A percentile compares a stretch with the other conserved stretches of the same genome.
phyloP scores from a whole-genome alignment of 306 rosid genomes.

The Gastrolobium bilobum region DNA sequence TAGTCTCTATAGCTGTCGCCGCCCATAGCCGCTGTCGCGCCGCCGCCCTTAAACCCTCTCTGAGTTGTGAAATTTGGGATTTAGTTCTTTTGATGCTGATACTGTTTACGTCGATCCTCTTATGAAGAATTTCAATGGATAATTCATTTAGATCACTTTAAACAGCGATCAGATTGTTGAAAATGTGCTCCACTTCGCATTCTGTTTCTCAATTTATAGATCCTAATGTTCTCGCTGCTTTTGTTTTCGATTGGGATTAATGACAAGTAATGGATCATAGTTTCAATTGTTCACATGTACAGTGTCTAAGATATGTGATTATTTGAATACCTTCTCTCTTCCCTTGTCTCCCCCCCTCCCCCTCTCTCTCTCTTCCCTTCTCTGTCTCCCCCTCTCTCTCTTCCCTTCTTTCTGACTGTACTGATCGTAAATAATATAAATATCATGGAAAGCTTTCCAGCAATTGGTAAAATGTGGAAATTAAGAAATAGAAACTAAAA shows the following conservation, averaged over 20 bases:
- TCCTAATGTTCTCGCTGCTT: neutral
- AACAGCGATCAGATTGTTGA: neutral
- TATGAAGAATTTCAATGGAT: neutral
- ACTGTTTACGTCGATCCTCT: conserved; percentile 37
- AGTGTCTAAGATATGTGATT: conserved; percentile 41
- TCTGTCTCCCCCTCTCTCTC: too few relatives aligned
- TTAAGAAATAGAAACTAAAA: too few relatives aligned
- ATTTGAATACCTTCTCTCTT: too few relatives aligned
- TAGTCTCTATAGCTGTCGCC: too few relatives aligned
- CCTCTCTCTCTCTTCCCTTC: too few relatives aligned
- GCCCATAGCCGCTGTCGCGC: too few relatives aligned
- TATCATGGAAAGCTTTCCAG: too few relatives aligned
- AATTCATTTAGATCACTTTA: conserved; percentile 24
- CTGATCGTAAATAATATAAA: too few relatives aligned
- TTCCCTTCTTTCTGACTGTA: too few relatives aligned
- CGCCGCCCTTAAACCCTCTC: conserved; percentile 28
- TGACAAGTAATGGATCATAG: neutral
- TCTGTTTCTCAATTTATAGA: conserved; percentile 37
- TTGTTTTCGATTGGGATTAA: conserved; percentile 36
- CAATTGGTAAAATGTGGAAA: too few relatives aligned
- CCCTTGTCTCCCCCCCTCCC: too few relatives aligned
- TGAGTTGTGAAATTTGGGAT: neutral
- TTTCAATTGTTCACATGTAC: conserved; percentile 10
- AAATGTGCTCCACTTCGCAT: neutral
- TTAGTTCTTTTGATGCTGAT: conserved; percentile 10